Percentiles rank a stretch among this genome's conserved stretches.
Conservation (phyloP, 306 rosid species). For the Corylus americana region DNA sequence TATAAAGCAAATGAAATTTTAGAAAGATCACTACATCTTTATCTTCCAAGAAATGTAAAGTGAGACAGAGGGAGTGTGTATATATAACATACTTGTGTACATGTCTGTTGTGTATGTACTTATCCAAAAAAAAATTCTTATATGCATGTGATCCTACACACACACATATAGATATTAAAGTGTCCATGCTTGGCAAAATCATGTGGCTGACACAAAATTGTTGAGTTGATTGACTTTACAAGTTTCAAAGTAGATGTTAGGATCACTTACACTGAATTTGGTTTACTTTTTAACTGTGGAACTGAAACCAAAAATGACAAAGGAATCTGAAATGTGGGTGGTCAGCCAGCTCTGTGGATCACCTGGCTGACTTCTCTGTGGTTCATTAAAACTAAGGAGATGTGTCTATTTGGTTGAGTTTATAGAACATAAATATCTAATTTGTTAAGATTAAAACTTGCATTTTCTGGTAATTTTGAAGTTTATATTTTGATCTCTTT, state of each 20-base stretch:
- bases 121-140: not conserved
- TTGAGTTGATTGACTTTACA: not conserved
- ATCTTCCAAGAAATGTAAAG: too few relatives aligned
- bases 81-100: not conserved
- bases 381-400: not conserved
- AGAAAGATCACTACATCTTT: too few relatives aligned
- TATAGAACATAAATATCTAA: not conserved
- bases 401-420: slow-evolving; percentile 9
- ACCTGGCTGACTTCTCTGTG: not conserved
- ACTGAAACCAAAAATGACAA: not conserved
- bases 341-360: not conserved
- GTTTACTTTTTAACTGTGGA: not conserved
- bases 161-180: not conserved
- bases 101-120: too few relatives aligned
- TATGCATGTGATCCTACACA: not conserved
- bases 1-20: too few relatives aligned
- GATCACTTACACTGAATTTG: not conserved
- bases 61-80: not conserved
- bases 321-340: not conserved
- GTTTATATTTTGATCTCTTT: slow-evolving; percentile 31
- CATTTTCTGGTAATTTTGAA: slow-evolving; percentile 25
- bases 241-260: not conserved
- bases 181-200: not conserved
- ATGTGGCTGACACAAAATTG: not conserved
- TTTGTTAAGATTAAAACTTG: not conserved